Conservation (phyloP, 495 filamentous ascomycete genomes). For the Xylaria sp. region DNA sequence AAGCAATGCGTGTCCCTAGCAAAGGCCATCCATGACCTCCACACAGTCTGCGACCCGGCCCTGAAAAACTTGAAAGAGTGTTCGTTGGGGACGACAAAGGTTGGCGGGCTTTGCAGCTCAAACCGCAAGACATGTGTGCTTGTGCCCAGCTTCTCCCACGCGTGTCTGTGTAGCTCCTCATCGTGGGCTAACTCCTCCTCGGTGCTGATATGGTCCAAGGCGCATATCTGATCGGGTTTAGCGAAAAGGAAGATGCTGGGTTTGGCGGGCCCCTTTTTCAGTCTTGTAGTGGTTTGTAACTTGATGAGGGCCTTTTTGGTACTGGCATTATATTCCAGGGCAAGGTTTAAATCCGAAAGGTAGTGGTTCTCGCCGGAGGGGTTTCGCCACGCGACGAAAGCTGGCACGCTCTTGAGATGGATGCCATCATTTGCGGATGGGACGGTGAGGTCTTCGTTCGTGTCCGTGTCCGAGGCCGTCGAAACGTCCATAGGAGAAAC, state of each 20-base stretch:
- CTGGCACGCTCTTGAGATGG: conserved; percentile 12
- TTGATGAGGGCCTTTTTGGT: neutral
- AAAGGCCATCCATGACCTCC: conserved; percentile 12
- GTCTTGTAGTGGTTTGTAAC: conserved; percentile 2
- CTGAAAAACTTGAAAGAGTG: conserved; percentile 11
- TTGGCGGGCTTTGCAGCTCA: neutral
- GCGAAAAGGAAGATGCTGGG: conserved; percentile 7
- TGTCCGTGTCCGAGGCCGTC: conserved; percentile 16
- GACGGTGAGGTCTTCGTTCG: neutral
- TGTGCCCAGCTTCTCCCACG: conserved; percentile 5
- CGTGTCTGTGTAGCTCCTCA: neutral
- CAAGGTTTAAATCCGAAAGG: neutral
- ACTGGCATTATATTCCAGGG: neutral
- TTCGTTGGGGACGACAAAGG: conserved; percentile 12
- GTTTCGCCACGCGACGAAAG: conserved; percentile 6
- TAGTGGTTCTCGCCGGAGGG: neutral
- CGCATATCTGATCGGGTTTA: conserved; percentile 15
- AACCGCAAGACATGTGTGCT: conserved; percentile 12
- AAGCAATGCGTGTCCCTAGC: conserved; percentile 10
- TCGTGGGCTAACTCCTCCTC: neutral
- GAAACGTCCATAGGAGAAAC: conserved; percentile 3
- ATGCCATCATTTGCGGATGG: neutral
- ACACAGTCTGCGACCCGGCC: neutral
- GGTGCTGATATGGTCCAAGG: neutral
- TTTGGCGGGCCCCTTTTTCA: conserved; percentile 9